Base-by-base conservation (phyloP, 2,329 filamentous ascomycete genomes). In the Cladosporium colombiae region DNA sequence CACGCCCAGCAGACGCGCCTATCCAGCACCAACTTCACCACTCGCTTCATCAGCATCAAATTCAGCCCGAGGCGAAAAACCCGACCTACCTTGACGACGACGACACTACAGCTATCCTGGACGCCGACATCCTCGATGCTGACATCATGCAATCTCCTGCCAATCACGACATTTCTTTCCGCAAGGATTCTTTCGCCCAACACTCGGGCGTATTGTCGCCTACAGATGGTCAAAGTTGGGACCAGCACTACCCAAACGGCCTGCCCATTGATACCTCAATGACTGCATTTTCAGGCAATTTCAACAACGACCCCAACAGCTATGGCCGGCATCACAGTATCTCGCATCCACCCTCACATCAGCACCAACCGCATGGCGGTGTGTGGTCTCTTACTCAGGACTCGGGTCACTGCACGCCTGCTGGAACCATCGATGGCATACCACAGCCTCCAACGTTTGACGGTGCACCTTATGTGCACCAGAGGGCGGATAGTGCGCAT, bases 341-440 rank as follows among this genome's bases (percentile, higher is more conserved):
- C 25, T 62, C 59, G 35, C 44, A 52, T 25, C 57, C 59, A 37
- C 64, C 64, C 14, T 61, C 59, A 44, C 52, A 66, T 62, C 68
- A 81, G 82, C 82, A 84, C 70, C 81, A 82, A 68, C 71, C 74
- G 57, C 70, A 69, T 76, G 80, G 61, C 75, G 82, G 57, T 44
- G 65, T 68, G 68, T 93, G 91, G 90, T 81, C 87, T 59, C 84
- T 80, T 52, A 84, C 87, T 71, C 84, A 84, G 60, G 83, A 82
- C 72, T 91, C 90, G 29, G 90, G 88, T 62, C 86, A 91, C 68
- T 89, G 88, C 77, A 94, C 91, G 7, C 90, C 92, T 68, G 88
- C 87, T 68, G 82, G 86, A 69, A 93, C 91, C 74, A 88, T 87
- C 62, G 91, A 91, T 73, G 89, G 91, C 72, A 70, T 74, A 68